These are phyloP conservation scores for Stromatinia cepivora DNA, from an alignment of 2,329 filamentous ascomycete genomes.

Conservation along the genomic window DNA sequence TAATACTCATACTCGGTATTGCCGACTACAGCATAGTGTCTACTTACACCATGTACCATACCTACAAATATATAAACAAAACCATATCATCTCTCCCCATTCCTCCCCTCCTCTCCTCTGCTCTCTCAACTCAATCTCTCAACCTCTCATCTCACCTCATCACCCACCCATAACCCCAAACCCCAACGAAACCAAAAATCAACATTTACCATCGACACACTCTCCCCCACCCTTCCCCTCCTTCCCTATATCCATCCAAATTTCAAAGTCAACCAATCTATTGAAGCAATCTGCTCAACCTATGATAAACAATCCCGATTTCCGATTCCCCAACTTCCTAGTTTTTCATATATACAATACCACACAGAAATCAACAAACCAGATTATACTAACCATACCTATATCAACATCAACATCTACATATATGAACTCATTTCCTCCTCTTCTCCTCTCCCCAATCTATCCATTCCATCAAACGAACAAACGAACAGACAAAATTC, in stretches of 20 bases:
- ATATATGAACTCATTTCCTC: background rate
- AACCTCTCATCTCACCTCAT: background rate
- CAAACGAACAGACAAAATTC: background rate
- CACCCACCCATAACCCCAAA: background rate
- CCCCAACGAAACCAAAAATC: background rate
- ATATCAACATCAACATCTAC: no score
- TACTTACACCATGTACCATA: background rate
- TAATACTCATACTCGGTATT: background rate
- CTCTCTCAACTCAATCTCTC: no score
- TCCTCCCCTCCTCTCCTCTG: background rate
- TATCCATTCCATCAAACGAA: background rate
- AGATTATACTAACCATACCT: no score
- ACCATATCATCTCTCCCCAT: no score
- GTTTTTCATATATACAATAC: background rate
- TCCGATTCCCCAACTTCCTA: background rate
- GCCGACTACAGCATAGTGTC: background rate
- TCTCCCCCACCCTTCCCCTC: background rate
- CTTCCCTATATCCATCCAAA: background rate
- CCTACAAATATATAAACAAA: no score
- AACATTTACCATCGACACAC: background rate
- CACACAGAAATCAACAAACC: background rate
- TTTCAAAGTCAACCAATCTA: background rate
- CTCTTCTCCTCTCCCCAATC: background rate
- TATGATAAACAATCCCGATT: background rate
- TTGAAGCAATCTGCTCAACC: background rate